Evolutionary conservation across 75 land plant genomes (phyloP), one percentile per base, ranked within the genome.

Genomic region (Adiantum capillusveneris): DNA sequence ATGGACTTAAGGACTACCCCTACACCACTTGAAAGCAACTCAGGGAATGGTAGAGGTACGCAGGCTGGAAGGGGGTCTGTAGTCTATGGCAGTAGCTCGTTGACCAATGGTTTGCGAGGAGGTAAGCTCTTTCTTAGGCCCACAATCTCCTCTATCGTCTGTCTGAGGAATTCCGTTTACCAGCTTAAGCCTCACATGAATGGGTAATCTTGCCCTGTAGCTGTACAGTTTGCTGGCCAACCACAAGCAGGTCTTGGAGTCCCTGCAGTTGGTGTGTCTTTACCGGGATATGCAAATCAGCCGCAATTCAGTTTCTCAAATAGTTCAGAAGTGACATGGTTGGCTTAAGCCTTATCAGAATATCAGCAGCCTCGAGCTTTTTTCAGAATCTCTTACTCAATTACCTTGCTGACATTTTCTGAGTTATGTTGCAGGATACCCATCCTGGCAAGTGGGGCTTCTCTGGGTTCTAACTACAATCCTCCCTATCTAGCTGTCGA

Each of bases 141-240:
- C 13, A 9, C 12, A 39, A 39, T 39, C 13, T 39, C 42, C 42
- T 9, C n/a, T n/a, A n/a, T n/a, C n/a, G n/a, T n/a, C n/a, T 39
- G 13, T 7, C 7, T 39, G 42, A 9, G 42, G 12, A 39, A 39
- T 7, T 13, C 42, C 12, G 42, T 39, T 39, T 7, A 13, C 13
- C 13, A 13, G 7, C 42, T 39, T 13, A 39, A 9, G 7, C 13
- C 42, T 9, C 13, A 39, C 42, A 39, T 39, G 42, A 9, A 13
- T 13, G 13, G 13, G 42, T 13, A 7, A 39, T 7, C 14, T 6
- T 17, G 5, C 21, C 9, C 21, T 60, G 66, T 65, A 90, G 96
- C 87, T 57, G 85, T 90, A 80, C 96, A 83, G 68, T 84, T 86
- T 79, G 87, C 87, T 31, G 85, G 81, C 52, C 96, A 90, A 63